These are phyloP conservation scores for Camelina sativa DNA, from an alignment of 345 rosid genomes.

Conservation along the genomic window DNA sequence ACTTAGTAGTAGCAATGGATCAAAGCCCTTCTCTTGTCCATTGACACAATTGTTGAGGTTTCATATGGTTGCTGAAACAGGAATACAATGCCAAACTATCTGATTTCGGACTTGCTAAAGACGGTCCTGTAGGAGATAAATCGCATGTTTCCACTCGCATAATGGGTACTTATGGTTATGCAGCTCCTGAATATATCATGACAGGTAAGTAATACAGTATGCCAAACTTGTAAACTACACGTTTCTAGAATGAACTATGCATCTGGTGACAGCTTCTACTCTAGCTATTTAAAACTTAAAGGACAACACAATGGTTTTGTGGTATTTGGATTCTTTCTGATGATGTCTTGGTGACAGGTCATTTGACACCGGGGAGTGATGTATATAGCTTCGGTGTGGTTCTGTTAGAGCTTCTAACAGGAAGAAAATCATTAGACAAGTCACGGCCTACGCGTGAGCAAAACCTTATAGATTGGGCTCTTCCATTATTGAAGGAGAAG, in stretches of 20 bases:
- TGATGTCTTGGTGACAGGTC: slow-evolving; percentile 54
- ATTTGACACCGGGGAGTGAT: slow-evolving; percentile 84
- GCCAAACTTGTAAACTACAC: background rate
- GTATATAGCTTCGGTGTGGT: slow-evolving; percentile 90
- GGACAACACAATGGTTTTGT: slow-evolving; percentile 11
- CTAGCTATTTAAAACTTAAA: background rate
- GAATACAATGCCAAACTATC: slow-evolving; percentile 94
- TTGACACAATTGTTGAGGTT: slow-evolving; percentile 26
- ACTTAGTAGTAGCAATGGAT: slow-evolving; percentile 48
- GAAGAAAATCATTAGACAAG: slow-evolving; percentile 87
- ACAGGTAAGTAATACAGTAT: slow-evolving; percentile 56
- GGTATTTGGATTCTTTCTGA: slow-evolving; percentile 12
- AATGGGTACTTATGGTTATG: slow-evolving; percentile 99
- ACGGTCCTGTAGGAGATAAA: slow-evolving; percentile 96
- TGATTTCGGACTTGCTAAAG: slow-evolving; percentile 96
- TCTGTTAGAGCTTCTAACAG: slow-evolving; percentile 77
- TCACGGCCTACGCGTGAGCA: slow-evolving; percentile 86
- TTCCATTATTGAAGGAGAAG: slow-evolving; percentile 87
- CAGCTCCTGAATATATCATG: slow-evolving; percentile 98
- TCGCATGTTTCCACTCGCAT: slow-evolving; percentile 98
- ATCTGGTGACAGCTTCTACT: background rate
- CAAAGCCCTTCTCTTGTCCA: slow-evolving; percentile 14
- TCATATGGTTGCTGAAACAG: slow-evolving; percentile 49
- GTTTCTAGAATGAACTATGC: background rate
- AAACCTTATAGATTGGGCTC: slow-evolving; percentile 88